These are phyloP conservation scores for Cystobasidium onofrii DNA, from an alignment of 768 basidiomycete genomes.

Conservation along the genomic window DNA sequence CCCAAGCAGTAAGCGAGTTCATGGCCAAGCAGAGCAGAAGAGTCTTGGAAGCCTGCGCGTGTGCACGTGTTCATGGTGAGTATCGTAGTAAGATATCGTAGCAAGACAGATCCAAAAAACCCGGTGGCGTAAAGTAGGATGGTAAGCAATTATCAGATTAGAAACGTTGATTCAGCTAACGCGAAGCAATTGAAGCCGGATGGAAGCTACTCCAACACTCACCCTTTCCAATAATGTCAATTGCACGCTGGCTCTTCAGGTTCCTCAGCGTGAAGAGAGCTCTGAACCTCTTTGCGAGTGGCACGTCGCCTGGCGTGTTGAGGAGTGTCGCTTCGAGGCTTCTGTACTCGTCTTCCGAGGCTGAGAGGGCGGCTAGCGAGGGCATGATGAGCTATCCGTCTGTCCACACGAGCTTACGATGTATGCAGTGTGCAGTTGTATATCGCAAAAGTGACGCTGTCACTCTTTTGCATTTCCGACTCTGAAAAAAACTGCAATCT, in stretches of 20 bases:
- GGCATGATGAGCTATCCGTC: neutral
- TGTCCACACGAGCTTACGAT: neutral
- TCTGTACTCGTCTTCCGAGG: conserved; percentile 53
- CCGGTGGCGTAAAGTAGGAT: neutral
- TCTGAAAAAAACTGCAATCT: neutral
- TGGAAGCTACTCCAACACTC: conserved; percentile 29
- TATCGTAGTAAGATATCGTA: too few relatives aligned
- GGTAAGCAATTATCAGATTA: neutral
- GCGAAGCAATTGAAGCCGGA: neutral
- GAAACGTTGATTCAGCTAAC: neutral
- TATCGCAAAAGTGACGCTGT: neutral
- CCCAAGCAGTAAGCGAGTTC: conserved; percentile 96
- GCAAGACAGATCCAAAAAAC: too few relatives aligned
- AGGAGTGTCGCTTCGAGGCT: conserved; percentile 68
- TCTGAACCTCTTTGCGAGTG: conserved; percentile 78
- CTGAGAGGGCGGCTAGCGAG: neutral
- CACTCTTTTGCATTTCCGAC: neutral
- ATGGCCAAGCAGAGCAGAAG: conserved; percentile 85
- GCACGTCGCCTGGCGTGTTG: conserved; percentile 62
- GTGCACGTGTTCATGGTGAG: neutral
- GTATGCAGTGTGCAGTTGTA: too few relatives aligned
- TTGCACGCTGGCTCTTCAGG: conserved; percentile 57
- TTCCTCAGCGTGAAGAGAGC: conserved; percentile 85
- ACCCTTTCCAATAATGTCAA: conserved; percentile 80
- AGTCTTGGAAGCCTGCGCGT: conserved; percentile 67